Evolutionary conservation across 352 stramenopile species (phyloP), one percentile per base, ranked within the genome.

Genomic region (Globisporangium nagaii): DNA sequence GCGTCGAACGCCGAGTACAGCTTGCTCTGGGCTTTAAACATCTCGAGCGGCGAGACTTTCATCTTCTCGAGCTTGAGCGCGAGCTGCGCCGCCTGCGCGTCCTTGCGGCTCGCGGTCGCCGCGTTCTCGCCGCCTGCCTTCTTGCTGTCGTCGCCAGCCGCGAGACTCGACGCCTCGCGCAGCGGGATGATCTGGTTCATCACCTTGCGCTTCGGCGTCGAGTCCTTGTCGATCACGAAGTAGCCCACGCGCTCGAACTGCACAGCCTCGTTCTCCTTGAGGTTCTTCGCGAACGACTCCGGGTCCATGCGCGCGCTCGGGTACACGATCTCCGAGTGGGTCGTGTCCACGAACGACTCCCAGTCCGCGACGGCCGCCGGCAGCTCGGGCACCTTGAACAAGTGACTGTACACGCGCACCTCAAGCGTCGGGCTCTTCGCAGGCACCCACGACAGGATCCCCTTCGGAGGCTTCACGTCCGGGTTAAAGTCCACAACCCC

Each of bases 231-330:
- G 9, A 90, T 77, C 31, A 98, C 93, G 78, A 99, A 99, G 78
- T 99, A 99, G 22, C 96, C 97, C 7, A 99, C 73, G 35, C 96
- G 88, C 70, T 99, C 97, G 71, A 99, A 98, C 79, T 99, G 96
- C 58, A 98, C 88, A 24, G 91, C 75, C 15, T 75, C 58, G 52
- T 84, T 85, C 37, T 78, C 59, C 37, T 51, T 49, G 24, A 85
- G 28, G 46, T 67, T 86, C 51, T 73, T 79, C 30, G 60, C 62
- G 37, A 65, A 80, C 32, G 79, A 87, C 62, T 81, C 79, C 0
- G 73, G 68, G 40, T 98, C 94, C 41, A 98, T 69, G n/a, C 93
- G 81, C n/a, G 89, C 93, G n/a, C 87, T 61, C 8, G 70, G 36
- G 50, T 98, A 79, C 51, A 94, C 81, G 28, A 82, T 65, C 67